Conservation (phyloP, 2,329 filamentous ascomycete species). For the Talaromyces sp. region DNA sequence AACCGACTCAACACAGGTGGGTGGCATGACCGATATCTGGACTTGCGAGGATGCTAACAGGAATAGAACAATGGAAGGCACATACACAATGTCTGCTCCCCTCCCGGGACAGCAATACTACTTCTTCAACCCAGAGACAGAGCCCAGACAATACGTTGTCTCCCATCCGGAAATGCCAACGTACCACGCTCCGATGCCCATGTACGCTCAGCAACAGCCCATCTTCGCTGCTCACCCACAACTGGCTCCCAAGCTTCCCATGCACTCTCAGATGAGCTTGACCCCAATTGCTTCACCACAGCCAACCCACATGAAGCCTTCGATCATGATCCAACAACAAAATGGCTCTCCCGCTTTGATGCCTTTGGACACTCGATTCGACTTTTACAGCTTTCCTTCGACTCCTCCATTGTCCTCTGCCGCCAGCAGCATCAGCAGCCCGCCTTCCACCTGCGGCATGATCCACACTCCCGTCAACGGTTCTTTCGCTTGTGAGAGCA, state of each 20-base stretch:
- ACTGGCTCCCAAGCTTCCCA: constrained; percentile 13
- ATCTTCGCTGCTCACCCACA: constrained; percentile 15
- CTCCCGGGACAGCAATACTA: constrained; percentile 74
- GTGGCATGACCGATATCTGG: neutral
- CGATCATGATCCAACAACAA: constrained; percentile 63
- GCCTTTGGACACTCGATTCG: constrained; percentile 73
- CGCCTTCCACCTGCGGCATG: constrained; percentile 69
- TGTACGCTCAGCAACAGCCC: constrained; percentile 29
- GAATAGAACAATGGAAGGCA: constrained; percentile 59
- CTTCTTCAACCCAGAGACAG: constrained; percentile 79
- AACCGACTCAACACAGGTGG: constrained; percentile 11
- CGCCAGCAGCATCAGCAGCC: constrained; percentile 81
- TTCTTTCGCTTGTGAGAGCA: constrained; percentile 69
- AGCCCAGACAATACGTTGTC: constrained; percentile 50
- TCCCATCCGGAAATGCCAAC: constrained; percentile 53
- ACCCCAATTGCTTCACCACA: constrained; percentile 75
- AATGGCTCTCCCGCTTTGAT: constrained; percentile 54
- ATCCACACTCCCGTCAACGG: constrained; percentile 80
- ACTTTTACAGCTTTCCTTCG: constrained; percentile 70
- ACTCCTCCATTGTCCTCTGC: constrained; percentile 84
- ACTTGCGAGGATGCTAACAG: neutral
- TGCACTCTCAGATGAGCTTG: constrained; percentile 32
- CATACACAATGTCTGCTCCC: constrained; percentile 53
- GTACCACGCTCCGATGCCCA: constrained; percentile 41
- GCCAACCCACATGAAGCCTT: constrained; percentile 70